Percentiles rank a stretch among this genome's conserved stretches.
Conservation (phyloP, 2,329 filamentous ascomycete species). For the Orbilia ellipsospora region DNA sequence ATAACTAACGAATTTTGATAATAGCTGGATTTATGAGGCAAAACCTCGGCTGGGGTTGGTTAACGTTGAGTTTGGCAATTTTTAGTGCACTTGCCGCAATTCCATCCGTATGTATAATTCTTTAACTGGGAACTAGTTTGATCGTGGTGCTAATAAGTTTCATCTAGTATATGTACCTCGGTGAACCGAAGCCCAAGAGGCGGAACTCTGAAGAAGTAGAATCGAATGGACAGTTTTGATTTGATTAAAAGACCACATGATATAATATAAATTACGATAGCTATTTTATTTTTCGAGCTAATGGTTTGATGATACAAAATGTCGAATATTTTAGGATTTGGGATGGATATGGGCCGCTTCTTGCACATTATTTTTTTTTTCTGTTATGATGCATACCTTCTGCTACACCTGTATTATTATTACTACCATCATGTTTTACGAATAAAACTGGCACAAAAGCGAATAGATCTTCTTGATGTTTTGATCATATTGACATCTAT, state of each 20-base stretch:
- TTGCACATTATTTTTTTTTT: neutral
- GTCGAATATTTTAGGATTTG: neutral
- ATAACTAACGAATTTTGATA: slow-evolving; percentile 10
- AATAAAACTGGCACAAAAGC: neutral
- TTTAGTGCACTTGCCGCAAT: slow-evolving; percentile 28
- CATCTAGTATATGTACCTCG: slow-evolving; percentile 32
- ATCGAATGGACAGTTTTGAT: slow-evolving; percentile 3
- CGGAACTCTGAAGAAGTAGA: slow-evolving; percentile 23
- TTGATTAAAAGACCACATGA: neutral
- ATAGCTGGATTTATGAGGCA: slow-evolving; percentile 52
- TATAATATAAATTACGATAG: neutral
- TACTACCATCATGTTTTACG: neutral
- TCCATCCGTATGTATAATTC: slow-evolving; percentile 33
- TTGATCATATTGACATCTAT: neutral
- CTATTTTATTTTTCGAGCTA: neutral
- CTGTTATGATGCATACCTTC: too few relatives aligned
- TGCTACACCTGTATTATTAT: neutral
- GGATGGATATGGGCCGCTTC: neutral
- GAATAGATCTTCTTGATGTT: neutral
- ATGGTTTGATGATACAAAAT: slow-evolving; percentile 2
- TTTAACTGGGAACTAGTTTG: neutral
- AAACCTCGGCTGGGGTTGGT: slow-evolving; percentile 36
- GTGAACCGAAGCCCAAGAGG: slow-evolving; percentile 31
- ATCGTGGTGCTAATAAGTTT: slow-evolving; percentile 6
- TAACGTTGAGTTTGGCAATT: slow-evolving; percentile 40